Conservation (phyloP, 192 early-diverging fungal genomes). For the Thamnidium elegans region DNA sequence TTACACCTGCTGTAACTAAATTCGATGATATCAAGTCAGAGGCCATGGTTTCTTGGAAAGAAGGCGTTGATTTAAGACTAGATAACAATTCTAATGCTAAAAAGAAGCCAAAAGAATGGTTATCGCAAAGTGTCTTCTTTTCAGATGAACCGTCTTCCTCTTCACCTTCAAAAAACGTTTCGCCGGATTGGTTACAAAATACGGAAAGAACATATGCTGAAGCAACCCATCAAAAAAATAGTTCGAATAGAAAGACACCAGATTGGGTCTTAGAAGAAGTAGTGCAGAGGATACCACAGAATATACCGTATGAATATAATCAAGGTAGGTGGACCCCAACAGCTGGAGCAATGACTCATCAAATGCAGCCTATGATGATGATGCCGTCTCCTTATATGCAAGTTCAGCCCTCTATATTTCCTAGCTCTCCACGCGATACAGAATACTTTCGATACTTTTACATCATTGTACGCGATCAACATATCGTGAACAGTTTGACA, state of each 20-base stretch:
- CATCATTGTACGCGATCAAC: background rate
- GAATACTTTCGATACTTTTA: background rate
- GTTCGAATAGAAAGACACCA: background rate
- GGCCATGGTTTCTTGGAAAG: slow-evolving; percentile 5
- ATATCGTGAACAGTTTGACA: background rate
- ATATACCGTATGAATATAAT: background rate
- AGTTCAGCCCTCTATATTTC: background rate
- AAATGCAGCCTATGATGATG: background rate
- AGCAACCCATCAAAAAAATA: background rate
- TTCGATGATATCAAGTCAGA: slow-evolving; percentile 14
- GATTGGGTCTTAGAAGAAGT: background rate
- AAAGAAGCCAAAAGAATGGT: slow-evolving; percentile 7
- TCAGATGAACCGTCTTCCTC: background rate
- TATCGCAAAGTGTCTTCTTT: slow-evolving; percentile 5
- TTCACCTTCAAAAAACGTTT: background rate
- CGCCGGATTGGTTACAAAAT: background rate
- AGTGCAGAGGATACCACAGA: too few species aligned
- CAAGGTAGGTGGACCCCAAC: background rate
- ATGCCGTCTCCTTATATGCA: background rate
- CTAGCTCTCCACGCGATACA: background rate
- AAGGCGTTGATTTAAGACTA: slow-evolving; percentile 5
- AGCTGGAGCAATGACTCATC: background rate
- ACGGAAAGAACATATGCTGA: background rate
- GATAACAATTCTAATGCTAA: background rate
- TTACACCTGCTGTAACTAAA: background rate